Evolutionary conservation across 805 yeast genomes (phyloP), one percentile per base, ranked within the genome.

Genomic region (Naumovozyma castellii): DNA sequence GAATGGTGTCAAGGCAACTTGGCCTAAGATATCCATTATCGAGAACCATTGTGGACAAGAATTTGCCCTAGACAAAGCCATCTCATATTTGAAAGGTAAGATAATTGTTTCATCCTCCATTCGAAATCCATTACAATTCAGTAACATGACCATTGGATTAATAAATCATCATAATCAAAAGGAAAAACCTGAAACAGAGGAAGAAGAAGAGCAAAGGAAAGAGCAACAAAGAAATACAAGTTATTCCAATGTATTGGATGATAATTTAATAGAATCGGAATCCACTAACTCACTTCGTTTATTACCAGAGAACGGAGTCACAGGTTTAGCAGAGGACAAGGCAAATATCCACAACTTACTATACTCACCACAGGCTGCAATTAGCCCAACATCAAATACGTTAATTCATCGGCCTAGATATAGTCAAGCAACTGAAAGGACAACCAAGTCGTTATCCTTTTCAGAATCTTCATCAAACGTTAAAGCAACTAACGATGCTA

Each of bases 11-110:
- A 67, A 82, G 43, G 88, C 95, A 0, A 80, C 95, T 0, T 90
- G 97, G 96, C 94, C 95, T 0, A 84, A 84, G 52, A 61, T 90
- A 4, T 75, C 94, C 1, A 69, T 87, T 19, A 84, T 88, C 37
- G 72, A 80, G 48, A 88, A 90, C 60, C 95, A 87, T 54, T 85
- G 95, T 59, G 78, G 88, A 0, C 75, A 86, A n/a, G 97, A 88
- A 54, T 79, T 88, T 58, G 82, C 87, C 0, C 65, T 88, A 30
- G 97, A 88, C 58, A 72, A 72, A 43, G 81, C 88, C 3, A 85
- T 88, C 5, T 69, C 79, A 15, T 52, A 61, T 5, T 59, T 86
- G 41, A 69, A 86, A 45, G 78, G 84, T 4, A 66, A 80, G 41
- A 64, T 80, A 18, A 73, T 80, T 16, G 62, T 69, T 14, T 55